These are phyloP conservation scores for Polychaeton citri DNA, from an alignment of 2,329 filamentous ascomycete species.

Conservation along the genomic window DNA sequence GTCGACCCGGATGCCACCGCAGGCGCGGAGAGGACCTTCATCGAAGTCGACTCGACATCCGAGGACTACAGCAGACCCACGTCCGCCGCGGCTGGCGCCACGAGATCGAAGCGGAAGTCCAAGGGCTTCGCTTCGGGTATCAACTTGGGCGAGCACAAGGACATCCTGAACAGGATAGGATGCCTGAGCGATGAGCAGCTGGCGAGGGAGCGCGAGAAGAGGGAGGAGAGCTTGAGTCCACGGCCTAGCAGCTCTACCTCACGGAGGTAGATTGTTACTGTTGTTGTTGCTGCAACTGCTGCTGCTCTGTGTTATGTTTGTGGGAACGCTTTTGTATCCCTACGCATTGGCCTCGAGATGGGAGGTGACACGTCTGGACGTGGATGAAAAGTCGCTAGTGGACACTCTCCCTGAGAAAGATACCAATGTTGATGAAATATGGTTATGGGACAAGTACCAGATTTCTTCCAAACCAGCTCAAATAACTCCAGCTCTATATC, in stretches of 20 bases:
- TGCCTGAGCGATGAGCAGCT: slow-evolving; percentile 36
- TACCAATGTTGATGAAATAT: too few species aligned
- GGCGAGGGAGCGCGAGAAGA: slow-evolving; percentile 18
- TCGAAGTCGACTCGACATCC: slow-evolving; percentile 62
- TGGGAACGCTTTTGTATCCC: not conserved
- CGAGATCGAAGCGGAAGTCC: slow-evolving; percentile 23
- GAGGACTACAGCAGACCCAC: slow-evolving; percentile 47
- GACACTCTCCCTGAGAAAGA: too few species aligned
- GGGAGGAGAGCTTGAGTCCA: slow-evolving; percentile 9
- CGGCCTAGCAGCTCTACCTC: not conserved
- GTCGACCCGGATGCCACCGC: slow-evolving; percentile 2
- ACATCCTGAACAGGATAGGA: slow-evolving; percentile 67
- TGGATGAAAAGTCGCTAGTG: too few species aligned
- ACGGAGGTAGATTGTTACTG: not conserved
- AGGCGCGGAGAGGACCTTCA: slow-evolving; percentile 9
- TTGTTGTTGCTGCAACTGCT: not conserved
- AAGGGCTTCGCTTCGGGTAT: slow-evolving; percentile 37
- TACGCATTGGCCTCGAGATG: too few species aligned
- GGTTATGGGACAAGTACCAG: too few species aligned
- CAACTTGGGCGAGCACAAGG: slow-evolving; percentile 60
- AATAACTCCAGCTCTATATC: too few species aligned
- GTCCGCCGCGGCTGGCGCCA: slow-evolving; percentile 11
- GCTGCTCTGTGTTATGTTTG: not conserved
- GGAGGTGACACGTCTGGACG: too few species aligned
- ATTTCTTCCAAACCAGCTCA: too few species aligned